These are phyloP conservation scores for Rubroboletus pulcherrimus DNA, from an alignment of 768 basidiomycete species.

Conservation along the genomic window DNA sequence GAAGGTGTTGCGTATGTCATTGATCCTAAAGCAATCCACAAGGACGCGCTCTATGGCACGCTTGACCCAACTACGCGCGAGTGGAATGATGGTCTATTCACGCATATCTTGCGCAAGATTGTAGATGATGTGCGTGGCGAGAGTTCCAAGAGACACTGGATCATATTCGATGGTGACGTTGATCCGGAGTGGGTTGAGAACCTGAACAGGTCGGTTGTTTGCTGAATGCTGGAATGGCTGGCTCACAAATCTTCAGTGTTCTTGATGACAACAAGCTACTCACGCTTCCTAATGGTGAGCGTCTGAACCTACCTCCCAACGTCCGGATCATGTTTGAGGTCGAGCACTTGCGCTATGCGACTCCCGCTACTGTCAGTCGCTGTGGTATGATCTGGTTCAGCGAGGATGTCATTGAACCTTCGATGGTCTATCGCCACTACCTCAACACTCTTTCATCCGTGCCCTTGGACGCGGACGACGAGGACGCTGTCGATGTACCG, in stretches of 20 bases:
- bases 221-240: not conserved
- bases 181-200: constrained; percentile 99
- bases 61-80: constrained; percentile 96
- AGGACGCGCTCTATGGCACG: constrained; percentile 96
- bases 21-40: constrained; percentile 98
- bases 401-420: constrained; percentile 87
- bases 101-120: constrained; percentile 94
- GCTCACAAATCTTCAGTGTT: constrained; percentile 54
- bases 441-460: constrained; percentile 69
- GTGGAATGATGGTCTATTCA: constrained; percentile 99
- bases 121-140: constrained; percentile 98
- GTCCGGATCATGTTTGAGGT: constrained; percentile 99
- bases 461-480: constrained; percentile 87
- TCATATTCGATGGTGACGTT: constrained; percentile 98
- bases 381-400: constrained; percentile 99
- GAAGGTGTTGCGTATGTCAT: constrained; percentile 97
- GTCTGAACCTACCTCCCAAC: constrained; percentile 92
- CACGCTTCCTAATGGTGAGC: constrained; percentile 96
- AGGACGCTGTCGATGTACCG: constrained; percentile 60
- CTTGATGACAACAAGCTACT: constrained; percentile 98
- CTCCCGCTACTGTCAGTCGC: constrained; percentile 96
- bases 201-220: constrained; percentile 76
- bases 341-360: constrained; percentile 95
- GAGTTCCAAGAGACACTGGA: constrained; percentile 96
- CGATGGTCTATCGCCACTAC: constrained; percentile 91